Percentiles rank a stretch among this genome's conserved stretches.
Conservation (phyloP, 768 basidiomycete species). For the Rhodocollybia butyracea region DNA sequence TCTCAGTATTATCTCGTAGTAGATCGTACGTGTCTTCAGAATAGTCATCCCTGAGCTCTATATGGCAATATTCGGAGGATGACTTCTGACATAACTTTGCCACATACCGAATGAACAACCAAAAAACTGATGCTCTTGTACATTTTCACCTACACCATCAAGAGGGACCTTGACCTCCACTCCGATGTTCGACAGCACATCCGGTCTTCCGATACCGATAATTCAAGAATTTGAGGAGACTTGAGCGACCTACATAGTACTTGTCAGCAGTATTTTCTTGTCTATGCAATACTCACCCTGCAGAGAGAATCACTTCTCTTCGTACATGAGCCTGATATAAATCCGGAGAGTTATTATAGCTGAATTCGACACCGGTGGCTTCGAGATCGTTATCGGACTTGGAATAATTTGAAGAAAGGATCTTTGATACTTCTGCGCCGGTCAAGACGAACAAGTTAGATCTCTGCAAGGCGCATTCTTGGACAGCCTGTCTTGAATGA, state of each 20-base stretch:
- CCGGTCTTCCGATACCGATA: slow-evolving; percentile 50
- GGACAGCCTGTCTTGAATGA: background rate
- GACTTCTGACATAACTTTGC: background rate
- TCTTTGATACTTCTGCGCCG: background rate
- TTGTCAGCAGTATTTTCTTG: background rate
- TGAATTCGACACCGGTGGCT: slow-evolving; percentile 49
- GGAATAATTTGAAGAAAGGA: background rate
- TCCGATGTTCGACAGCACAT: slow-evolving; percentile 34
- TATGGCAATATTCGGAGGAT: background rate
- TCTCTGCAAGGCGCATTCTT: slow-evolving; percentile 4
- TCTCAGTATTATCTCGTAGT: slow-evolving; percentile 21
- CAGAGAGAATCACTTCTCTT: slow-evolving; percentile 50
- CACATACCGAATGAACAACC: background rate
- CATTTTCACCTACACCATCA: slow-evolving; percentile 49
- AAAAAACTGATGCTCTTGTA: slow-evolving; percentile 45
- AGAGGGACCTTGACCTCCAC: slow-evolving; percentile 28
- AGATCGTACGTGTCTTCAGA: slow-evolving; percentile 24
- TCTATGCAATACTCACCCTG: slow-evolving; percentile 27
- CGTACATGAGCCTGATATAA: slow-evolving; percentile 33
- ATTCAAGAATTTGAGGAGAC: slow-evolving; percentile 50
- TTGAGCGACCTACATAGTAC: slow-evolving; percentile 31
- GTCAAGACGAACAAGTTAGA: slow-evolving; percentile 22
- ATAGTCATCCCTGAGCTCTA: slow-evolving; percentile 28
- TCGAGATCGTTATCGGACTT: slow-evolving; percentile 21
- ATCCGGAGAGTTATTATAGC: slow-evolving; percentile 17